Evolutionary conservation across 805 yeast species (phyloP).

Genomic region (Yarrowia sp.): DNA sequence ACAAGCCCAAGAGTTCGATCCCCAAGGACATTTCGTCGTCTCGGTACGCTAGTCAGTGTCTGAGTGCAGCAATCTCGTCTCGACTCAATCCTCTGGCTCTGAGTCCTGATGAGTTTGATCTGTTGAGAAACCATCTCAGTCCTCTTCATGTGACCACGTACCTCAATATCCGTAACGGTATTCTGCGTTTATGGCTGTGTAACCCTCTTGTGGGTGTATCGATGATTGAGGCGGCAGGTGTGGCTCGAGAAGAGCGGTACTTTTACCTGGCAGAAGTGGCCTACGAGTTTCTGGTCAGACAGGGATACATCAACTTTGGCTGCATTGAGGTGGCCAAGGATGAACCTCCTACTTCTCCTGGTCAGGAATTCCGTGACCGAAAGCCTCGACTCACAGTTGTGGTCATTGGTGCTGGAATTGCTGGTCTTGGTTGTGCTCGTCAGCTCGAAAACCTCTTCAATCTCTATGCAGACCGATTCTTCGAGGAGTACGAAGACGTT

Average conservation of each 20-base stretch:
- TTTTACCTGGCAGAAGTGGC: constrained; percentile 45
- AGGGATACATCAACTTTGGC: constrained; percentile 46
- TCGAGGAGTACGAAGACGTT: constrained; percentile 41
- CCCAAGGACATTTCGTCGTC: constrained; percentile 41
- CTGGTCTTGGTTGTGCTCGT: constrained; percentile 95
- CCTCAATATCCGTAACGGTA: constrained; percentile 45
- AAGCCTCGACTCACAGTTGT: constrained; percentile 50
- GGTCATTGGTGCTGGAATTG: constrained; percentile 94
- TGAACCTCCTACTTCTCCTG: constrained; percentile 28
- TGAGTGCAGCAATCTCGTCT: constrained; percentile 44
- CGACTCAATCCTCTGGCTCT: constrained; percentile 42
- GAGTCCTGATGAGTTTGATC: constrained; percentile 40
- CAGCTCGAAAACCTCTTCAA: constrained; percentile 70
- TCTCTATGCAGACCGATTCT: constrained; percentile 39
- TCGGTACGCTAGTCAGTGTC: constrained; percentile 43
- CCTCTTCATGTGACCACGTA: constrained; percentile 44
- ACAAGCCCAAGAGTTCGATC: constrained; percentile 43
- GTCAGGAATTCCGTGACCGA: constrained; percentile 34
- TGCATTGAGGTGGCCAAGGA: constrained; percentile 38
- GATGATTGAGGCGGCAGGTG: constrained; percentile 45
- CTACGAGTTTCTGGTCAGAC: constrained; percentile 44
- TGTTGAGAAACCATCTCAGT: constrained; percentile 39
- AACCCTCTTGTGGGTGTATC: constrained; percentile 46
- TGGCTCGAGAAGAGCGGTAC: constrained; percentile 42
- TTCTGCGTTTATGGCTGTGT: constrained; percentile 44